These are phyloP conservation scores for Colletotrichum liriopes DNA, from an alignment of 2,329 filamentous ascomycete genomes.

Conservation along the genomic window DNA sequence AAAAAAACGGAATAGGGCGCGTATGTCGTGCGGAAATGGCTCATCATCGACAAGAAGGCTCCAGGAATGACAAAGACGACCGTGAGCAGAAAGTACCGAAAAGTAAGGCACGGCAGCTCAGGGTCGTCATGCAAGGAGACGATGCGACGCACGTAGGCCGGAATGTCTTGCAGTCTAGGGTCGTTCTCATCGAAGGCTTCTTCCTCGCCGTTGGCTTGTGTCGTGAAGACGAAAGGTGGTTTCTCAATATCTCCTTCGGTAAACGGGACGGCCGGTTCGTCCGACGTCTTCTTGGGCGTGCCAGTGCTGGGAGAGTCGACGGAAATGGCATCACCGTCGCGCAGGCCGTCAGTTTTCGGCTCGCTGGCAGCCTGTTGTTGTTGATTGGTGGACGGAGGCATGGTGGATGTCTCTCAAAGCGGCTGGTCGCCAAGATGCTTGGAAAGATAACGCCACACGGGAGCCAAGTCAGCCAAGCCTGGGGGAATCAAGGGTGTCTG, in stretches of 20 bases:
- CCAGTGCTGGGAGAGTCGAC: constrained; percentile 19
- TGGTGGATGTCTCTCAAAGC: constrained; percentile 19
- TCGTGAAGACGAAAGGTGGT: constrained; percentile 44
- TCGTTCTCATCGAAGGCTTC: constrained; percentile 61
- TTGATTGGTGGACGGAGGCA: constrained; percentile 23
- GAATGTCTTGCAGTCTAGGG: constrained; percentile 67
- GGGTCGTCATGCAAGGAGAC: constrained; percentile 57
- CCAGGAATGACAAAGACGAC: constrained; percentile 71
- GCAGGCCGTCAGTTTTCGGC: constrained; percentile 4
- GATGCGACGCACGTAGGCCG: constrained; percentile 54
- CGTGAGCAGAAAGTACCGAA: constrained; percentile 71
- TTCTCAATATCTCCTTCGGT: constrained; percentile 46
- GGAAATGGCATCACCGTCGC: constrained; percentile 23
- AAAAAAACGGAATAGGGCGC: constrained; percentile 49
- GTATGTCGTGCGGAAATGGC: constrained; percentile 51
- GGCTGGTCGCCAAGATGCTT: constrained; percentile 37
- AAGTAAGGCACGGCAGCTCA: constrained; percentile 68
- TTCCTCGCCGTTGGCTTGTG: constrained; percentile 45
- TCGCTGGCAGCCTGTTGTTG: constrained; percentile 2
- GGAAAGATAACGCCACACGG: constrained; percentile 21
- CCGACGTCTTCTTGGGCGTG: constrained; percentile 18
- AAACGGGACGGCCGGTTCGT: constrained; percentile 39
- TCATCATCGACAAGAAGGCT: constrained; percentile 66
- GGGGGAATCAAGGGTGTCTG: constrained; percentile 1
- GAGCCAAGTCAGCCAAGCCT: constrained; percentile 38